Evolutionary conservation across 2,329 filamentous ascomycete genomes (phyloP), one percentile per base, ranked within the genome.

Genomic region (Fusarium lyarnte): DNA sequence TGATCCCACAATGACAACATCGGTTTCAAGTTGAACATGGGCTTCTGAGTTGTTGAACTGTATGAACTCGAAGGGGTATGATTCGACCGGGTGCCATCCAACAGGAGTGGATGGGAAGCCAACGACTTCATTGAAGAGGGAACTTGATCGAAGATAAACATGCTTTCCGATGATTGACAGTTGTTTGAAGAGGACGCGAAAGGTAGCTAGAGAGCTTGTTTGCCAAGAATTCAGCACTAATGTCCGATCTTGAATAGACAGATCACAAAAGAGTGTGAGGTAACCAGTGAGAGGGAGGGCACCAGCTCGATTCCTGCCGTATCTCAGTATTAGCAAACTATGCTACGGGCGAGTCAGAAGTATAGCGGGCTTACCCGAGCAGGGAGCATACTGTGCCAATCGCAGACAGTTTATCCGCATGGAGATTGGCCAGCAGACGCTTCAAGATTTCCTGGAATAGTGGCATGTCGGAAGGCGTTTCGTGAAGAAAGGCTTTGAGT

Each of bases 141-240:
- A 29, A 23, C 38, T 60, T 13, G 58, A 55, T 33, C 58, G 23
- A 11, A 60, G 58, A 10, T 60, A 60, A 12, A 60, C 58, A 16
- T 60, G 38, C 9, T 55, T 60, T 1, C 29, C 58, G 0, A 60
- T 60, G 19, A 60, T 55, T 12, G 47, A 55, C 0, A 60, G 36
- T 11, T 60, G 58, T n/a, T 60, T 60, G 3, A 42, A 60, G 7
- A 60, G 47, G 12, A 55, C 47, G 1, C 58, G 58, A 1, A 60
- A 55, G 8, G 47, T 60, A n/a, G 29, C 47, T 5, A 60, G 13
- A 27, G 36, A 60, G 47, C 58, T 55, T 4, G 38, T 60, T 36
- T 39, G 33, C 58, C 58, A 60, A 29, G 47, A 42, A 4, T 55
- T 35, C 0, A 60, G 29, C 1, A 60, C 58, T 4, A 36, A 25